These are phyloP conservation scores for Salix caprea DNA, from an alignment of 345 rosid species.

Conservation along the genomic window DNA sequence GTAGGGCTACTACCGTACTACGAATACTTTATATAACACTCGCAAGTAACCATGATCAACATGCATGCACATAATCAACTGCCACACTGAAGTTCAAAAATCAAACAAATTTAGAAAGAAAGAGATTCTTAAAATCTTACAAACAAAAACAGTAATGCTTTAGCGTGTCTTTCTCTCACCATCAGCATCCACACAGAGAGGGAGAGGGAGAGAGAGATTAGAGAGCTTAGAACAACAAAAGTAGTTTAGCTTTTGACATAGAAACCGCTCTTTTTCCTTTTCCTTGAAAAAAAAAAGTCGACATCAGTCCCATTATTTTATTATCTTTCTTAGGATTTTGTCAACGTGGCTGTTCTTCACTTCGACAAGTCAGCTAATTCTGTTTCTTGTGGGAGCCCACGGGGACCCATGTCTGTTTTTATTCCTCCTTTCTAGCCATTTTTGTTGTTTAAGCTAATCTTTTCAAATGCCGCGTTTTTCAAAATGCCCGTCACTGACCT, in stretches of 20 bases:
- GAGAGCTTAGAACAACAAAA: slow-evolving; percentile 20
- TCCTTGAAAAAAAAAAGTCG: not conserved
- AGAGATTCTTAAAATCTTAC: not conserved
- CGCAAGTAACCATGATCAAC: not conserved
- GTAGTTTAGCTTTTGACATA: slow-evolving; percentile 28
- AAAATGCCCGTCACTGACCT: slow-evolving; percentile 15
- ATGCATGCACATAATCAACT: not conserved
- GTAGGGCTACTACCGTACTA: not conserved
- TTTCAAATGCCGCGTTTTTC: slow-evolving; percentile 4
- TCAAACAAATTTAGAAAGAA: not conserved
- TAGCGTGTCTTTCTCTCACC: not conserved
- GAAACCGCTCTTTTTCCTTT: slow-evolving; percentile 29
- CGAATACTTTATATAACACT: not conserved
- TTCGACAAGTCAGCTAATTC: not conserved
- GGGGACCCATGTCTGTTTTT: slow-evolving; percentile 3
- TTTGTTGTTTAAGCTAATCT: not conserved
- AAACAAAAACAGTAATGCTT: no score
- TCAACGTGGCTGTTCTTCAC: not conserved
- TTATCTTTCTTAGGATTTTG: not conserved
- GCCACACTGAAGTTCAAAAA: not conserved
- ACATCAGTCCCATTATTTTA: slow-evolving; percentile 1
- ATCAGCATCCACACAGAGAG: not conserved
- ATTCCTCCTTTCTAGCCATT: not conserved
- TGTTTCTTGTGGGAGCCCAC: not conserved
- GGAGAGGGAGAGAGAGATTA: not conserved